Percentiles rank a stretch among this genome's conserved stretches.
Evolutionary conservation across 2,329 filamentous ascomycete species (phyloP).

Genomic region (Aspergillus sergii): DNA sequence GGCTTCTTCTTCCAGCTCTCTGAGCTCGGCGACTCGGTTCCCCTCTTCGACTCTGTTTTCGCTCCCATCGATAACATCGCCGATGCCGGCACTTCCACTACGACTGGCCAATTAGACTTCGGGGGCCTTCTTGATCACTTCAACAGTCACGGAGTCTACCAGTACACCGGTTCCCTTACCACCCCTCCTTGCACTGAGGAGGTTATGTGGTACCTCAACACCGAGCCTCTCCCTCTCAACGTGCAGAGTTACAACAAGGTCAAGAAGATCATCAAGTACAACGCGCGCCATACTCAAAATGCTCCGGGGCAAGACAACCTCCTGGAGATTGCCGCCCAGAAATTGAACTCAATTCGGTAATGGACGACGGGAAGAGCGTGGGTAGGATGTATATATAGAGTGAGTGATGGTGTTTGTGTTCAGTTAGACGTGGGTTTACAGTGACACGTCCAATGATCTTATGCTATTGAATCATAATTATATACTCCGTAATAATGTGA

Average conservation of each 20-base stretch:
- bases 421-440: not conserved
- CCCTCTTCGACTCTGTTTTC: constrained; percentile 53
- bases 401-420: not conserved
- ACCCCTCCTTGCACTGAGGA: constrained; percentile 65
- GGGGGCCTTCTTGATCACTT: constrained; percentile 42
- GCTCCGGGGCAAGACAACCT: constrained; percentile 50
- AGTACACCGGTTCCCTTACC: constrained; percentile 63
- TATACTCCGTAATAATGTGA: too few species aligned
- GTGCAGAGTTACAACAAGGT: constrained; percentile 55
- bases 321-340: constrained; percentile 23
- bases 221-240: constrained; percentile 51
- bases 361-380: not conserved
- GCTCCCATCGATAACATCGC: constrained; percentile 44
- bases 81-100: constrained; percentile 41
- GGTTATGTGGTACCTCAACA: constrained; percentile 47
- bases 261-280: constrained; percentile 59
- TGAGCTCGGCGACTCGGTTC: constrained; percentile 37
- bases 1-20: constrained; percentile 47
- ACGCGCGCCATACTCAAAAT: constrained; percentile 59
- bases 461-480: not conserved
- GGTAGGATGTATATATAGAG: too few species aligned
- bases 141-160: constrained; percentile 45
- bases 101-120: constrained; percentile 49
- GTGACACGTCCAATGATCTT: not conserved
- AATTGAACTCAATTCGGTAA: not conserved